These are phyloP conservation scores for Hypoxylon sp. DNA, from an alignment of 2,329 filamentous ascomycete genomes.

Conservation along the genomic window DNA sequence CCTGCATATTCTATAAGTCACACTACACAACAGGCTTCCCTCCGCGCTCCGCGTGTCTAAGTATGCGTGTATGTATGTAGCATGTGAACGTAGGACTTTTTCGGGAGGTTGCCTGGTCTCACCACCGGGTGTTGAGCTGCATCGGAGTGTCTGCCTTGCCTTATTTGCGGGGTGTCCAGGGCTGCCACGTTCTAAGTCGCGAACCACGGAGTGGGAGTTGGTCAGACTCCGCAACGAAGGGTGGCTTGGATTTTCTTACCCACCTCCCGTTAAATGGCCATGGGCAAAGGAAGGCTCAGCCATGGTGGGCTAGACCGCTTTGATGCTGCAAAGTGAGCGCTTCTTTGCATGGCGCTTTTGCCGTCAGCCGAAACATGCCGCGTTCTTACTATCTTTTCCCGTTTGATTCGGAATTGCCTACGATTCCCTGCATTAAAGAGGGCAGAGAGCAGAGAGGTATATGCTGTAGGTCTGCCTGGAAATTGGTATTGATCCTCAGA, in stretches of 20 bases:
- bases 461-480: background rate
- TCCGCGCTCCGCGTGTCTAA: no score
- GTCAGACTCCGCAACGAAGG: background rate
- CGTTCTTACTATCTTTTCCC: background rate
- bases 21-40: conserved; percentile 1
- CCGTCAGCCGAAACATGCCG: conserved; percentile 10
- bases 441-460: background rate
- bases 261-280: background rate
- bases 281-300: conserved; percentile 20
- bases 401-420: background rate
- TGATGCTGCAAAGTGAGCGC: background rate
- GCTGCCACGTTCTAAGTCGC: conserved; percentile 7
- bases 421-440: background rate
- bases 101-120: background rate
- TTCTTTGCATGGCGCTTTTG: background rate
- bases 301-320: conserved; percentile 14
- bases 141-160: conserved; percentile 22
- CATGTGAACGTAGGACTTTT: conserved; percentile 5
- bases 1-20: conserved; percentile 30
- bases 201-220: conserved; percentile 10
- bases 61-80: background rate
- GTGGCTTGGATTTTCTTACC: conserved; percentile 21
- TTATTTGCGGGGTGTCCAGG: conserved; percentile 22
- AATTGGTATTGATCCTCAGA: background rate
- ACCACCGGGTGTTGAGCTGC: background rate